Base-by-base conservation (phyloP, 2,329 filamentous ascomycete species). In the Alternaria burnsii region DNA sequence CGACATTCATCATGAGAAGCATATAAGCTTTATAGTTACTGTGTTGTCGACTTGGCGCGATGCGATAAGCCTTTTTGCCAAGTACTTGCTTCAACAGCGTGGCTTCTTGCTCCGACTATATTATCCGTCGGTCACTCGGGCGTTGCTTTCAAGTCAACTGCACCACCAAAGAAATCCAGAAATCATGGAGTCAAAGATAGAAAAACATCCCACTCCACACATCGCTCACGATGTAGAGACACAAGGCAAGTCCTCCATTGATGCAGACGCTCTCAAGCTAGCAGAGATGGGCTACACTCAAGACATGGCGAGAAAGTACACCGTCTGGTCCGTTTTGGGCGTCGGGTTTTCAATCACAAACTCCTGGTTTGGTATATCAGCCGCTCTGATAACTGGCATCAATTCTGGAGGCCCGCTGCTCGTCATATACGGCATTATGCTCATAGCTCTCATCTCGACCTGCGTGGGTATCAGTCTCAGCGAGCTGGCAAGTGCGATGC, bases 301-400 rank as follows among this genome's bases (percentile, higher is more conserved):
- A 64, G 81, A 82, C 54, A 77, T 83, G 75, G 74, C 71, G 57
- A 78, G 82, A 40, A 84, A 84, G 59, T 84, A 82, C 72, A 81
- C 78, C 34, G 76, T 84, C n/a, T 75, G 81, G 66, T 83, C 82
- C 1, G 76, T 84, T 38, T 76, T 84, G 3, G 83, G 82, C n/a
- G 81, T 84, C 12, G 82, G 82, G 10, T 85, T 84, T 67, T 83
- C 80, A 9, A 78, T 85, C 55, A 83, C 82, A 28, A 84, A 85
- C 62, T 83, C 81, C 1, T 85, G 82, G 83, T 83, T 83, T 61
- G 83, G 81, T 51, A 83, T 85, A 52, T 82, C 81, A 1, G 80
- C 82, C 9, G 81, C 80, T 5, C 64, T 85, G 61, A 76, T 83
- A 59, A 84, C 82, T 1, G 83, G 82, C 30, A 84, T 85, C 75